Base-by-base conservation (phyloP, 768 basidiomycete species). In the Serendipita vermifera region DNA sequence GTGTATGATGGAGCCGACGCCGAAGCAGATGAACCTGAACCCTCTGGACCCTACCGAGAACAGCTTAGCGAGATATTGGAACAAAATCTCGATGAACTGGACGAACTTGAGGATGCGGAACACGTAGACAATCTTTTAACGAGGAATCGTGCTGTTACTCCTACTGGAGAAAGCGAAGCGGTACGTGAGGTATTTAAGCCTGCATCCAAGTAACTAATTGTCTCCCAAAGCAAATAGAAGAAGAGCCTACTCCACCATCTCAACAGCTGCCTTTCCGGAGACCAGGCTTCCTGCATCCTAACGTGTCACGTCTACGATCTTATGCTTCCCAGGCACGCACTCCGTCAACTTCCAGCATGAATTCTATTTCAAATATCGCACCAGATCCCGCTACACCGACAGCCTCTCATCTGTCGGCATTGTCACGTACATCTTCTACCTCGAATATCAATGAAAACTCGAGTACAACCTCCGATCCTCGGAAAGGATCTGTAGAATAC, bases 1-100 rank as follows among this genome's bases (percentile, higher is more conserved):
- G 59, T 88, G 27, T 92, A 90, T 64, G 73, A 74, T 27, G 88
- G 87, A 27, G 70, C 79, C 20, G 87, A 91, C 62, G 77, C 80
- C 3, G 67, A 66, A 33, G 62, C 69, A 38, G n/a, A n/a, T n/a
- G n/a, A n/a, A n/a, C n/a, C n/a, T n/a, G 67, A 73, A 0, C 68
- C 74, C 14, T 70, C 72, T 33, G 77, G 75, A 54, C 35, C 20
- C 22, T 92, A 92, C 65, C 71, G 70, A 9, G 78, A 82, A 58
- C 83, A 79, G 61, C 68, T 92, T 53, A 75, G 80, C 40, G 85
- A 87, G 51, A 81, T 85, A 22, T 73, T 91, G 33, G 87, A 22
- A 15, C 46, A 62, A 38, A 38, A 38, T 35, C 33, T 55, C 15
- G 53, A 60, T 17, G 53, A 54, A 14, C 40, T 58, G 54, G 53